Evolutionary conservation across 176 grass and related monocot species (phyloP).

Genomic region (Oryza longistaminata): DNA sequence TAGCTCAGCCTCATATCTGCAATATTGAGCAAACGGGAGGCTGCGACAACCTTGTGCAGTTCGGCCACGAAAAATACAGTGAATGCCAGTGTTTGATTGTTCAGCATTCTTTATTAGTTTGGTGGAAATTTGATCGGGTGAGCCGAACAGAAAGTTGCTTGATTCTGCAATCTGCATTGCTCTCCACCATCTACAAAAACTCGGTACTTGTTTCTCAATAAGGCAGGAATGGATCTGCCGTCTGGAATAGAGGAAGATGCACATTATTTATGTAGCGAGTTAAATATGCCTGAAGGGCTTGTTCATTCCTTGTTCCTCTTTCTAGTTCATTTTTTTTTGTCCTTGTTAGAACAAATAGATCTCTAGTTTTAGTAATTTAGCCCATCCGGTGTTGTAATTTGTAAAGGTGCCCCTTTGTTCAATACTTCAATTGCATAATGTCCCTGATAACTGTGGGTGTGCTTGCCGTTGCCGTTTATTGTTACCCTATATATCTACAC

Average conservation of each 20-base stretch:
- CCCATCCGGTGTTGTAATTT: conserved; percentile 23
- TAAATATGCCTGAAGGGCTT: background rate
- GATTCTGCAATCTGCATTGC: background rate
- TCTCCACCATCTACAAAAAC: conserved; percentile 21
- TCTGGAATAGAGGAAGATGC: conserved; percentile 39
- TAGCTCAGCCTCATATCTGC: conserved; percentile 49
- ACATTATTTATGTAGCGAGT: conserved; percentile 36
- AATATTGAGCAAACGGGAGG: conserved; percentile 51
- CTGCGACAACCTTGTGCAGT: conserved; percentile 55
- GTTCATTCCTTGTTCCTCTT: conserved; percentile 7
- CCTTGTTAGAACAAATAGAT: conserved; percentile 5
- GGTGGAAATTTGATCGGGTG: conserved; percentile 37
- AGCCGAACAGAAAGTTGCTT: conserved; percentile 37
- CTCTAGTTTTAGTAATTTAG: conserved; percentile 26
- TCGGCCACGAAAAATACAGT: conserved; percentile 44
- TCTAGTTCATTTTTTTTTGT: background rate
- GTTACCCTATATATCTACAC: background rate
- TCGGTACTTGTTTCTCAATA: conserved; percentile 38
- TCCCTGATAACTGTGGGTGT: background rate
- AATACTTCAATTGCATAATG: conserved; percentile 1
- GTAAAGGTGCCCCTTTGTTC: conserved; percentile 38
- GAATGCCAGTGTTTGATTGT: conserved; percentile 13
- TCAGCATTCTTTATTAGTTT: conserved; percentile 59
- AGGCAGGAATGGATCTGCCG: conserved; percentile 27
- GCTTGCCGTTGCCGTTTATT: background rate